Base-by-base conservation (phyloP, 495 filamentous ascomycete genomes). In the Glarea lozoyensis region DNA sequence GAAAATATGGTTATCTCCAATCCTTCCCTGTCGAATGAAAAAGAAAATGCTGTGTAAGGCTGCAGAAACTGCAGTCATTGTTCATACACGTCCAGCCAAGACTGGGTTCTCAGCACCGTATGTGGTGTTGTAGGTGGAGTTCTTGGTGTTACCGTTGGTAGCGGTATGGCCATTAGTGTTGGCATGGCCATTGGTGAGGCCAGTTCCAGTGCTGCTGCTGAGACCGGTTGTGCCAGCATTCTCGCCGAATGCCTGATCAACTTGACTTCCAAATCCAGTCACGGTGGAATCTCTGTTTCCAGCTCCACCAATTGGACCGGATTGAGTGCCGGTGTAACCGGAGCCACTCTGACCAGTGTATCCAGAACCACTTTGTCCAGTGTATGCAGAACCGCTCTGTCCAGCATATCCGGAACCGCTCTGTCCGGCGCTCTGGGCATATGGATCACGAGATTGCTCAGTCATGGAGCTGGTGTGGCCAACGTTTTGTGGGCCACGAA, bases 231-330 rank as follows among this genome's bases (percentile, higher is more conserved):
- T 25, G 9, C 46, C 5, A 27, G 48, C 45, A 5, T 58, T 54
- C 25, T 58, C 60, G 53, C 62, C 61, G 43, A 78, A 75, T 4
- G 72, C 69, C 38, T 74, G 54, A 50, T 75, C 67, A 24, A 78
- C 63, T 53, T 79, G 68, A 45, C 68, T 73, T 23, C 68, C 68
- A 58, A 78, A 78, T 10, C 62, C 68, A 16, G 17, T 6, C 3
- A 16, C 5, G 11, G 35, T 21, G 5, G 10, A 21, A 37, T 37
- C 16, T 3, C 35, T 10, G 22, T 4, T 5, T 6, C 4, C 17
- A 34, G 31, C 31, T 6, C 12, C 5, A 34, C 31, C 31, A 34
- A 13, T 34, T 6, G n/a, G n/a, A n/a, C n/a, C n/a, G n/a, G n/a
- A n/a, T n/a, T 16, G 6, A 34, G 25, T 29, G 25, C 31, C 31